A percentile compares a stretch with the other conserved stretches of the same genome.
Evolutionary conservation across 192 early-diverging fungal genomes (phyloP).

Genomic region (Spizellomyces sp.): DNA sequence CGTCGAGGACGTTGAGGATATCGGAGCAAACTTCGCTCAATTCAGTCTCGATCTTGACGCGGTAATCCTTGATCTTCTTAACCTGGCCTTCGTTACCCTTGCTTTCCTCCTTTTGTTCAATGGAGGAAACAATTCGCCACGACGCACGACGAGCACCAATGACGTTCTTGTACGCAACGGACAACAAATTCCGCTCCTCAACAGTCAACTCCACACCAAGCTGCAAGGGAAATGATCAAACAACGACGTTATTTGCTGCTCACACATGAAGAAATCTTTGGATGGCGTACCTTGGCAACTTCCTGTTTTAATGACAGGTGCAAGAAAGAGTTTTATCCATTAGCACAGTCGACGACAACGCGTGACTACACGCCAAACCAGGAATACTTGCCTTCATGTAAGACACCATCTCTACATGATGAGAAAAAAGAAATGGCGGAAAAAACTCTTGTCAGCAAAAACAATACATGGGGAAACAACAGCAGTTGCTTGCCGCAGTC

Average conservation of each 20-base stretch:
- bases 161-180: slow-evolving; percentile 99
- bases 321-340: not conserved
- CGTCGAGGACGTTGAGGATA: slow-evolving; percentile 87
- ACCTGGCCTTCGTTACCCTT: slow-evolving; percentile 92
- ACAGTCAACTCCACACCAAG: slow-evolving; percentile 90
- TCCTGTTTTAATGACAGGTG: slow-evolving; percentile 46
- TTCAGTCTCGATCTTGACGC: slow-evolving; percentile 92
- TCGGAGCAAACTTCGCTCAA: slow-evolving; percentile 95
- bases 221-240: slow-evolving; percentile 71
- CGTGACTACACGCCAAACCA: not conserved
- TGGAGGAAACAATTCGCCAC: slow-evolving; percentile 98
- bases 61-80: slow-evolving; percentile 91
- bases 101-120: slow-evolving; percentile 98
- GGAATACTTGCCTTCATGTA: slow-evolving; percentile 70
- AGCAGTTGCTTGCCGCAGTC: not conserved
- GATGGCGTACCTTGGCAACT: slow-evolving; percentile 74
- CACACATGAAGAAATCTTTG: not conserved
- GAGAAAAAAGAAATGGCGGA: slow-evolving; percentile 28
- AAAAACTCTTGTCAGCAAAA: not conserved
- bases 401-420: slow-evolving; percentile 76
- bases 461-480: not conserved
- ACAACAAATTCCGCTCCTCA: slow-evolving; percentile 98
- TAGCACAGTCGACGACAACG: too few relatives aligned
- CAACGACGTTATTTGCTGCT: slow-evolving; percentile 45
- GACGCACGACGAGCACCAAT: slow-evolving; percentile 99